Evolutionary conservation across 2,329 filamentous ascomycete genomes (phyloP), one percentile per base, ranked within the genome.

Genomic region (Cladorrhinum sp.): DNA sequence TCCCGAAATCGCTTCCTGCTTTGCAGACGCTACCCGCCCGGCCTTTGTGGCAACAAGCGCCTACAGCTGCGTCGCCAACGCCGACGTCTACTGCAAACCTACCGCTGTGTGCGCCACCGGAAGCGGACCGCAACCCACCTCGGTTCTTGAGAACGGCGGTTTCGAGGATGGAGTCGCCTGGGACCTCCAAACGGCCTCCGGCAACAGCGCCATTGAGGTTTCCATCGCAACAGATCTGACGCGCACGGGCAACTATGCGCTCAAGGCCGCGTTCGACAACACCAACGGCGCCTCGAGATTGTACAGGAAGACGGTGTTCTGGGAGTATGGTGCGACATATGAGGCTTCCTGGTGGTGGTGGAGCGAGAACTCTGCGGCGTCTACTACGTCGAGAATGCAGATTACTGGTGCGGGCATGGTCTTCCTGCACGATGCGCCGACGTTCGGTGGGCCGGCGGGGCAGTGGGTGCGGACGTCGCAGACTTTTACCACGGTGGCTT

Each of bases 281-380:
- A 48, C 26, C 50, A 59, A 46, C 50, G 57, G 49, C 20, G 49
- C 26, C 6, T 55, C 49, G 23, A 33, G 23, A 18, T 33, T 8
- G 3, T 59, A 36, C 16, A 46, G 4, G 7, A 7, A 51, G 50
- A 16, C 10, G n/a, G 23, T 59, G 6, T 16, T 18, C 5, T 21
- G 54, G 49, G 26, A 16, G 12, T 50, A 49, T 2, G 50, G 50
- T 6, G 24, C 16, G 23, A 33, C n/a, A 2, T 59, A 55, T 14
- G 49, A 59, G 50, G 18, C n/a, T 2, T 30, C 21, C 18, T 54
- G 49, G 57, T 59, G 57, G 57, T 59, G 33, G 30, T 59, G 52
- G 24, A 55, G 26, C 10, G 30, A 51, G 49, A 59, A 55, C 21
- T 9, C 23, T 4, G 26, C 28, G 26, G 33, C 57, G 3, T 16